A percentile compares a stretch with the other conserved stretches of the same genome.
These are phyloP conservation scores for Coemansia sp. DNA, from an alignment of 192 early-diverging fungal genomes.

Conservation along the genomic window DNA sequence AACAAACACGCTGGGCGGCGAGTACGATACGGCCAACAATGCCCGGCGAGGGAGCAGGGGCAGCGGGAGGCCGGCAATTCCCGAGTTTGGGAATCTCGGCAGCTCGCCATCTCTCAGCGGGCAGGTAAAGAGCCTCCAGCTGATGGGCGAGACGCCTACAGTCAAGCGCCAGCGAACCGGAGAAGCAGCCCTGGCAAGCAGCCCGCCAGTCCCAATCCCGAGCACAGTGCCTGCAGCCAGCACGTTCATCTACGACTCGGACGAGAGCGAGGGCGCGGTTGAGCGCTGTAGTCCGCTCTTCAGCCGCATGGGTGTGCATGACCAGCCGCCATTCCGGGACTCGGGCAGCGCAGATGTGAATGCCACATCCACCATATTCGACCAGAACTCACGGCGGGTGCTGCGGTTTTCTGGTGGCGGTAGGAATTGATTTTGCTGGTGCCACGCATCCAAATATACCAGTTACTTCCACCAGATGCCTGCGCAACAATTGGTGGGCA, in stretches of 20 bases:
- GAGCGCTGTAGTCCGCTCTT: constrained; percentile 14
- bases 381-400: background rate
- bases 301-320: background rate
- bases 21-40: background rate
- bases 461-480: no score
- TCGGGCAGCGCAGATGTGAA: background rate
- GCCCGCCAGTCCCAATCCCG: constrained; percentile 7
- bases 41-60: background rate
- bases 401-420: constrained; percentile 1
- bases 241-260: constrained; percentile 27
- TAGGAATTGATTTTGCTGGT: background rate
- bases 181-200: background rate
- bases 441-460: no score
- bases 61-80: constrained; percentile 4
- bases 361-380: background rate
- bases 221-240: background rate
- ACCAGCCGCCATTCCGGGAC: background rate
- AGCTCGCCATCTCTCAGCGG: constrained; percentile 14
- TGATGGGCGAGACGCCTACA: constrained; percentile 7
- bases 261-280: constrained; percentile 11
- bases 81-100: constrained; percentile 5
- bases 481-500: no score
- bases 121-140: background rate
- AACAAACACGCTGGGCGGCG: no score
- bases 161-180: constrained; percentile 27